Percentiles rank a stretch among this genome's conserved stretches.
These are phyloP conservation scores for Quercus cerris DNA, from an alignment of 306 rosid species.

Conservation along the genomic window DNA sequence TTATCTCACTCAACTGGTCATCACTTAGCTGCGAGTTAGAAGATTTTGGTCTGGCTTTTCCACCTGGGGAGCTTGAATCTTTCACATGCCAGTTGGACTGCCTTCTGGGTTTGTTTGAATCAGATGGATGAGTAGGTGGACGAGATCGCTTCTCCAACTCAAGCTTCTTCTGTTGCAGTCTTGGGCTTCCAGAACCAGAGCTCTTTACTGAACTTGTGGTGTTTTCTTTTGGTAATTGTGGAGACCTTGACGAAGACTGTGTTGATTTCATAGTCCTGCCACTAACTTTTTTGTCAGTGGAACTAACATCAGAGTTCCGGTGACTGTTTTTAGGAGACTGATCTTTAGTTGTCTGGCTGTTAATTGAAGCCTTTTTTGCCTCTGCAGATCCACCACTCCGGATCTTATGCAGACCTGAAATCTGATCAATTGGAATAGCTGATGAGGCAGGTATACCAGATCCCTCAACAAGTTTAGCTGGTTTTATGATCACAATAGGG, in stretches of 20 bases:
- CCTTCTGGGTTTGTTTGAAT: constrained; percentile 55
- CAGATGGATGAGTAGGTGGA: constrained; percentile 60
- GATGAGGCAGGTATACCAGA: constrained; percentile 54
- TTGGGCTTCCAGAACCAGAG: constrained; percentile 75
- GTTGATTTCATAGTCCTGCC: constrained; percentile 34
- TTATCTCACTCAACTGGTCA: constrained; percentile 63
- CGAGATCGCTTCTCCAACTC: constrained; percentile 70
- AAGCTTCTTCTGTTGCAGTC: constrained; percentile 69
- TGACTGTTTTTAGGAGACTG: constrained; percentile 40
- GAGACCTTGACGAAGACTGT: constrained; percentile 48
- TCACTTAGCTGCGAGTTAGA: constrained; percentile 41
- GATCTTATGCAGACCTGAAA: constrained; percentile 36
- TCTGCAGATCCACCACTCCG: constrained; percentile 32
- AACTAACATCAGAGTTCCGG: constrained; percentile 38
- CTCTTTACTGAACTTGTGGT: constrained; percentile 42
- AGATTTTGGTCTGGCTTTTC: constrained; percentile 51
- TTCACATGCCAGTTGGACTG: constrained; percentile 43
- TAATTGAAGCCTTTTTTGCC: constrained; percentile 35
- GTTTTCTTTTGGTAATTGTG: constrained; percentile 42
- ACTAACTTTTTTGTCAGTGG: constrained; percentile 52
- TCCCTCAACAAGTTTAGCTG: constrained; percentile 68
- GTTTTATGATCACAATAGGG: constrained; percentile 87
- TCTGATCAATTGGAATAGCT: constrained; percentile 40
- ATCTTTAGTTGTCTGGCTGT: constrained; percentile 37
- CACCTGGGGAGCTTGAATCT: constrained; percentile 52